A percentile compares a stretch with the other conserved stretches of the same genome.
phyloP scores from a whole-genome alignment of 176 grass and related monocot genomes.

The Poa pratensis region DNA sequence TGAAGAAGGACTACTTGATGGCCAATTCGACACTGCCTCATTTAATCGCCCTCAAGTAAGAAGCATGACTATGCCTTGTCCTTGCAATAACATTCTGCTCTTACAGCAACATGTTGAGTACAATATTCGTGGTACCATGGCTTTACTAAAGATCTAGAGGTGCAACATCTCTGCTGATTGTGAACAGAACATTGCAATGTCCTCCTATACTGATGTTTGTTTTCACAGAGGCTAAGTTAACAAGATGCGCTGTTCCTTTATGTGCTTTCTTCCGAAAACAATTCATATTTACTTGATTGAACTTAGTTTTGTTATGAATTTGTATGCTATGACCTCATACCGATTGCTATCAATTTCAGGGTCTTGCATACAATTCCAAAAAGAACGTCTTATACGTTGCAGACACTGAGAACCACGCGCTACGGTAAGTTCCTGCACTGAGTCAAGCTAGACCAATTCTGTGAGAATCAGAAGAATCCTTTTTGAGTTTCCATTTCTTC shows the following conservation, averaged over 20 bases:
- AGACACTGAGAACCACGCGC: slow-evolving; percentile 96
- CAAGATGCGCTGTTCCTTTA: slow-evolving; percentile 31
- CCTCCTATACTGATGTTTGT: background rate
- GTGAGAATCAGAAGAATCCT: too few relatives aligned
- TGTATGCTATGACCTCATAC: slow-evolving; percentile 15
- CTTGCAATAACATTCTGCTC: slow-evolving; percentile 1
- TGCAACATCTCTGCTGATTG: background rate
- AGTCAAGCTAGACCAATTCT: slow-evolving; percentile 5
- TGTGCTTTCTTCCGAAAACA: slow-evolving; percentile 29
- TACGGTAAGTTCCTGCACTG: slow-evolving; percentile 62
- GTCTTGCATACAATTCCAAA: slow-evolving; percentile 89
- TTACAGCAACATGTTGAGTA: slow-evolving; percentile 27
- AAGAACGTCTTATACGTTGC: slow-evolving; percentile 95
- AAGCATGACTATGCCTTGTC: slow-evolving; percentile 31
- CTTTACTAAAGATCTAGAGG: slow-evolving; percentile 29
- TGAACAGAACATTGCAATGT: slow-evolving; percentile 18
- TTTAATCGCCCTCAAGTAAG: slow-evolving; percentile 98
- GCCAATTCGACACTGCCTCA: slow-evolving; percentile 70
- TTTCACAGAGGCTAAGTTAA: slow-evolving; percentile 2
- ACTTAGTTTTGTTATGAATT: slow-evolving; percentile 29
- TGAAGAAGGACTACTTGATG: slow-evolving; percentile 93
- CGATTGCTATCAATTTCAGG: slow-evolving; percentile 60
- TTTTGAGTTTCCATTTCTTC: too few relatives aligned
- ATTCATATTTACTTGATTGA: slow-evolving; percentile 4
- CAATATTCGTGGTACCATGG: slow-evolving; percentile 28